Percentiles rank a stretch among this genome's conserved stretches.
phyloP scores from a whole-genome alignment of 148 eudicot genomes.

The Heliosperma pusillum region DNA sequence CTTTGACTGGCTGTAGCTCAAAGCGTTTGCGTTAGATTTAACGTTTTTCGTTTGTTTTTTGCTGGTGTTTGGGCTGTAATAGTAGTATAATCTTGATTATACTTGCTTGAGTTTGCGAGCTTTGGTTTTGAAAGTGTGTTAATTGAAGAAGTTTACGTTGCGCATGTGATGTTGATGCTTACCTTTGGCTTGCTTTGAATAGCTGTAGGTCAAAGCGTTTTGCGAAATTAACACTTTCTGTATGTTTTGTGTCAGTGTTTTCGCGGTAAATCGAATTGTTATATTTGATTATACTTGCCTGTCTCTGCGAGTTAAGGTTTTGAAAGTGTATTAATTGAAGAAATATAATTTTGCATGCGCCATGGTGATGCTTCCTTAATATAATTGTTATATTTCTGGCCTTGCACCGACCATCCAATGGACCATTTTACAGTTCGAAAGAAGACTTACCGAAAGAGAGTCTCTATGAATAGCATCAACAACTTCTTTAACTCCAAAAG shows the following conservation, averaged over 20 bases:
- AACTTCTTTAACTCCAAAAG: too few relatives aligned
- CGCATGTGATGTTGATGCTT: background rate
- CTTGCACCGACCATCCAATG: too few relatives aligned
- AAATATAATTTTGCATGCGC: too few relatives aligned
- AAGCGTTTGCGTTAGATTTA: too few relatives aligned
- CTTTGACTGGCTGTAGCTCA: background rate
- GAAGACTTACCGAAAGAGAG: too few relatives aligned
- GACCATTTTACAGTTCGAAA: too few relatives aligned
- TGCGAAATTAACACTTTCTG: background rate
- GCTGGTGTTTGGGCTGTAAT: background rate
- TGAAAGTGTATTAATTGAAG: background rate
- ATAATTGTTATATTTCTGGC: too few relatives aligned
- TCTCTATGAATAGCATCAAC: too few relatives aligned
- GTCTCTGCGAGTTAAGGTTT: background rate
- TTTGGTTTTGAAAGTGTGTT: background rate
- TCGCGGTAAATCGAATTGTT: background rate
- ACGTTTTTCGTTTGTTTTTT: too few relatives aligned
- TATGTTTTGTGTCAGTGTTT: background rate
- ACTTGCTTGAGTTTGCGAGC: background rate
- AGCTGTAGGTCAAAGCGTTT: background rate
- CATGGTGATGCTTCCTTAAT: too few relatives aligned
- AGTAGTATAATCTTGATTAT: background rate
- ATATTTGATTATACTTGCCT: background rate
- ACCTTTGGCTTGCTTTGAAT: background rate
- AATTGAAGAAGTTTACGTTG: background rate